Percentiles rank a stretch among this genome's conserved stretches.
These are phyloP conservation scores for Urostyla sp. DNA, from an alignment of 73 alveolate genomes.

Conservation along the genomic window DNA sequence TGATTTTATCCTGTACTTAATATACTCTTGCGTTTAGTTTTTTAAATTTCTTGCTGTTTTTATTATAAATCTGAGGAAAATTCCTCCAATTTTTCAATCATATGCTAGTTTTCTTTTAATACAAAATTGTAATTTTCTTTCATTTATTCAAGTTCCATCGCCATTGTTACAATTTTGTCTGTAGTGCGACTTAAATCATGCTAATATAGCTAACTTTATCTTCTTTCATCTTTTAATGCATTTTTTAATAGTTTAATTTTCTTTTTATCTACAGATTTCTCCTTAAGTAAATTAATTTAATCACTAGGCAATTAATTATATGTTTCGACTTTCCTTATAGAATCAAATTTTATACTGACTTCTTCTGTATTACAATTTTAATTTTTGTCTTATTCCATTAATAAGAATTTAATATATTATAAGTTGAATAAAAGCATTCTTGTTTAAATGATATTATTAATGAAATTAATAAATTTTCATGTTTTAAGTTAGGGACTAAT, in stretches of 20 bases:
- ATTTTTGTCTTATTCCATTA: too few relatives aligned
- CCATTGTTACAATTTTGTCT: not conserved
- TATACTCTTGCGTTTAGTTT: not conserved
- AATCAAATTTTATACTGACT: too few relatives aligned
- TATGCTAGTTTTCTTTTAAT: not conserved
- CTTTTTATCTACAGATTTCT: not conserved
- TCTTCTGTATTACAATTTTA: too few relatives aligned
- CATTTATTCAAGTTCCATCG: not conserved
- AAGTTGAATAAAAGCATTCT: too few relatives aligned
- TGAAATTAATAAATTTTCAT: too few relatives aligned
- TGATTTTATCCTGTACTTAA: not conserved
- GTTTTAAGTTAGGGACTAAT: too few relatives aligned
- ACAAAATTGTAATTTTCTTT: slow-evolving; percentile 9
- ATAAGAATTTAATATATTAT: too few relatives aligned
- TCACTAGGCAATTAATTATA: too few relatives aligned
- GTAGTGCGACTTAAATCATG: slow-evolving; percentile 9
- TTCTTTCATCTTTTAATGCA: slow-evolving; percentile 23
- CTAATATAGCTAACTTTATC: not conserved
- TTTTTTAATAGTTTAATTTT: slow-evolving; percentile 1
- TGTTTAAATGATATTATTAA: too few relatives aligned
- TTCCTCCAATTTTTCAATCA: slow-evolving; percentile 13
- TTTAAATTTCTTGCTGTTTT: not conserved
- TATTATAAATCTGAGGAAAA: slow-evolving; percentile 27
- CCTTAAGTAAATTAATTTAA: not conserved
- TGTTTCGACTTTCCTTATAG: too few relatives aligned